phyloP scores from a whole-genome alignment of 1,284 basidiomycete genomes.

The Anthracocystis walkeri region DNA sequence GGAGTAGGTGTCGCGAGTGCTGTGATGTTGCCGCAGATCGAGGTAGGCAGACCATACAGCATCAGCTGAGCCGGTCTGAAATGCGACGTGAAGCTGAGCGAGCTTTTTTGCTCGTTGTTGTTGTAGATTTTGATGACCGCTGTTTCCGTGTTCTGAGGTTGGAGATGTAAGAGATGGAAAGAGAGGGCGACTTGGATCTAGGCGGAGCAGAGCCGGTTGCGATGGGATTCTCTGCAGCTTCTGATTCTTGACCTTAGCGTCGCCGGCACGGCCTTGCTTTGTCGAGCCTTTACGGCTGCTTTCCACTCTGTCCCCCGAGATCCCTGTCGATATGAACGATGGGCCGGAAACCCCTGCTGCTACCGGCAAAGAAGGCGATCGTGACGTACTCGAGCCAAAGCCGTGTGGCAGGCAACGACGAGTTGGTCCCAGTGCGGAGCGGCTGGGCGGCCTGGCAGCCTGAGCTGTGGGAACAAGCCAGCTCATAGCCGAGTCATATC shows the following conservation, averaged over 20 bases:
- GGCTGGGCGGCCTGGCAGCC: background rate
- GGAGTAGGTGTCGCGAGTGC: background rate
- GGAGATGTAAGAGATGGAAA: constrained; percentile 15
- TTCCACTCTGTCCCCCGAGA: background rate
- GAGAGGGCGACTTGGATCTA: constrained; percentile 20
- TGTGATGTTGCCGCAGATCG: constrained; percentile 1
- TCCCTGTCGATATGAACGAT: no score
- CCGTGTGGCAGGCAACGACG: background rate
- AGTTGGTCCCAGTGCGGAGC: background rate
- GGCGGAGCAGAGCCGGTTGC: constrained; percentile 18
- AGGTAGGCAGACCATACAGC: constrained; percentile 30
- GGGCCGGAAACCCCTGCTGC: background rate
- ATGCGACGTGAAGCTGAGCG: constrained; percentile 22
- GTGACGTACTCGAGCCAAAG: background rate
- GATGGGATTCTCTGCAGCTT: background rate
- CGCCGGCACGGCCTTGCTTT: background rate
- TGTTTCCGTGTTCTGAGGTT: background rate
- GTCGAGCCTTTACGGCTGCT: background rate
- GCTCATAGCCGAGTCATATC: constrained; percentile 4
- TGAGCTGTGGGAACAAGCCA: constrained; percentile 1
- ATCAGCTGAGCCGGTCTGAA: constrained; percentile 29
- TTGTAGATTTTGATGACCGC: background rate
- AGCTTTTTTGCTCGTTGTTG: constrained; percentile 23
- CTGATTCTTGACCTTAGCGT: background rate
- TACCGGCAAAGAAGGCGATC: background rate